Conservation (phyloP, 2,329 filamentous ascomycete genomes). For the Hymenoscyphus linearis region DNA sequence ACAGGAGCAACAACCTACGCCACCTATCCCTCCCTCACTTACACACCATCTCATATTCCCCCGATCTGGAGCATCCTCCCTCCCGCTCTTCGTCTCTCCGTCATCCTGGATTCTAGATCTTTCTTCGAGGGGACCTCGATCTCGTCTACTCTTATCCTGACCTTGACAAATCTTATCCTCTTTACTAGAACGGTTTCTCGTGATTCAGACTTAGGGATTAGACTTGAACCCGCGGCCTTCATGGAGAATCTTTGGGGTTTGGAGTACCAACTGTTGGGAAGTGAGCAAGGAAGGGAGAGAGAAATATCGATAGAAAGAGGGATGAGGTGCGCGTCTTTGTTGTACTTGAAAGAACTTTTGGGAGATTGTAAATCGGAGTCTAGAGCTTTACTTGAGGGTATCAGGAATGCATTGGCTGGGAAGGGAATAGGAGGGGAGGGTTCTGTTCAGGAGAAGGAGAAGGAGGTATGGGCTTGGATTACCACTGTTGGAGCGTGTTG, state of each 20-base stretch:
- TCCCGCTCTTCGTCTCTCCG: not conserved
- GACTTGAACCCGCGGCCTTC: constrained; percentile 15
- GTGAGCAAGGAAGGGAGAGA: too few relatives aligned
- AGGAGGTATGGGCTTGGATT: not conserved
- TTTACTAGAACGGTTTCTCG: constrained; percentile 17
- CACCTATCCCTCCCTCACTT: constrained; percentile 15
- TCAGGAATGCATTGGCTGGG: not conserved
- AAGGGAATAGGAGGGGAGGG: not conserved
- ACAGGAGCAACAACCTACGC: constrained; percentile 24
- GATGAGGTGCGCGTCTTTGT: not conserved
- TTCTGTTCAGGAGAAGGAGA: not conserved
- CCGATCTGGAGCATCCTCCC: constrained; percentile 16
- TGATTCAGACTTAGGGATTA: not conserved
- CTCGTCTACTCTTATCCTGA: constrained; percentile 9
- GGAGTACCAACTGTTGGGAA: too few relatives aligned
- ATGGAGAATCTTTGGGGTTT: constrained; percentile 21
- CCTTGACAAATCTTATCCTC: constrained; percentile 13
- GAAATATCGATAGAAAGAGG: constrained; percentile 1
- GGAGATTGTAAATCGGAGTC: not conserved
- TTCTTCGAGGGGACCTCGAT: constrained; percentile 3
- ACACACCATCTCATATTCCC: constrained; percentile 2
- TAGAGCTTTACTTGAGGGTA: not conserved
- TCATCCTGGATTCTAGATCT: not conserved
- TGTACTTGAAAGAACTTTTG: too few relatives aligned
- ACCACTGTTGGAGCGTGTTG: not conserved